Evolutionary conservation across 257 asterid species (phyloP), one percentile per base, ranked within the genome.

Genomic region (Solanum medicagineum): DNA sequence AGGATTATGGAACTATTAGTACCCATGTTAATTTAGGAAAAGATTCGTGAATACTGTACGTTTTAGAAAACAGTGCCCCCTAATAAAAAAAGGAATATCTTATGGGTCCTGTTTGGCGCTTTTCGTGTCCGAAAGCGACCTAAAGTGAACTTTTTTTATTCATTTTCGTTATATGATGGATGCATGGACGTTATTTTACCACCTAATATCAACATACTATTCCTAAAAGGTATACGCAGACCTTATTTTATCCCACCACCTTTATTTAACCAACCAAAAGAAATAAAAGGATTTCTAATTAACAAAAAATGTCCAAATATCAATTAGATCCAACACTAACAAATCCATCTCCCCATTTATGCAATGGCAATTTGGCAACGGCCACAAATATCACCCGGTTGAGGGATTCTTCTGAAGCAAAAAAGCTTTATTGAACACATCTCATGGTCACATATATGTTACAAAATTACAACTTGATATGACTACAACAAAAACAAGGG

Each of bases 1-100:
- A 24, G 60, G 45, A 79, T 11, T 44, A 19, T 11, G 8, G 80
- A 51, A n/a, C 11, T 44, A 71, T 13, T 42, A 40, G 14, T 63
- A 2, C 6, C 7, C 42, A 36, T 36, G 10, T 36, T 66, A 19
- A 40, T 44, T 44, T 12, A n/a, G 22, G 47, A 79, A 32, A 45
- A 32, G 68, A 49, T 60, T 79, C 70, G 22, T 70, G 71, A 84
- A 22, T 40, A n/a, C 26, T 24, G 74, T 83, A 22, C 83, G 54
- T 87, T 77, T 81, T 81, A 74, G 79, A 80, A 77, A 88, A n/a
- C 7, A 15, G 91, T 88, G 93, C 89, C 84, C 44, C 60, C 24
- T 47, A 8, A 47, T 47, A 8, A 47, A n/a, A 40, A 70, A 70
- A 42, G 26, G 80, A 70, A 70, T 70, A 40, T 70, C 80, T 42